phyloP scores from a whole-genome alignment of 129 eudicot species.

The Ambrosia artemisiifolia region DNA sequence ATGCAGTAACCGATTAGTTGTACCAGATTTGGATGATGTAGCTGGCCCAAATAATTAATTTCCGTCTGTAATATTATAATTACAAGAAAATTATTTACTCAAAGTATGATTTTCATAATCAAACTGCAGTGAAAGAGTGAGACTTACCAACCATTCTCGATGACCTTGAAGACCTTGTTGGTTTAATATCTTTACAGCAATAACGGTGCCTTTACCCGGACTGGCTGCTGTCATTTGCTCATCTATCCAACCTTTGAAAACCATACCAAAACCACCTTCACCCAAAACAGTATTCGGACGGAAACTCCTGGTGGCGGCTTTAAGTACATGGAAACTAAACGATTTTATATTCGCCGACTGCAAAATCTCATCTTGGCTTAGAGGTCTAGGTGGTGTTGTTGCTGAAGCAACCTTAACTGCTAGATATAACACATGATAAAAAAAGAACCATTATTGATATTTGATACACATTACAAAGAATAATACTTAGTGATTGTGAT shows the following conservation, averaged over 20 bases:
- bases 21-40: conserved; percentile 77
- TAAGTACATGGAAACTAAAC: conserved; percentile 47
- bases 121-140: background rate
- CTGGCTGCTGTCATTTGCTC: conserved; percentile 55
- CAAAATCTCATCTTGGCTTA: conserved; percentile 61
- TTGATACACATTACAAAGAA: background rate
- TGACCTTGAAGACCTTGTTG: conserved; percentile 73
- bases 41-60: conserved; percentile 68
- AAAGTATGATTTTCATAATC: background rate
- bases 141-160: conserved; percentile 79
- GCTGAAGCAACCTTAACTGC: conserved; percentile 36
- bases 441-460: background rate
- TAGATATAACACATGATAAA: background rate
- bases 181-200: conserved; percentile 61
- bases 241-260: conserved; percentile 74
- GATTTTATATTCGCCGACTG: conserved; percentile 50
- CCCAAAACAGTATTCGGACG: conserved; percentile 81
- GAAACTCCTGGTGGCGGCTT: conserved; percentile 60
- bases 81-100: background rate
- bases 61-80: conserved; percentile 44
- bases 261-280: conserved; percentile 80
- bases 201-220: conserved; percentile 64
- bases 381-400: conserved; percentile 40
- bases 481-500: background rate
- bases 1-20: conserved; percentile 64